Evolutionary conservation across 2,329 filamentous ascomycete species (phyloP).

Genomic region (Claviceps maximensis): DNA sequence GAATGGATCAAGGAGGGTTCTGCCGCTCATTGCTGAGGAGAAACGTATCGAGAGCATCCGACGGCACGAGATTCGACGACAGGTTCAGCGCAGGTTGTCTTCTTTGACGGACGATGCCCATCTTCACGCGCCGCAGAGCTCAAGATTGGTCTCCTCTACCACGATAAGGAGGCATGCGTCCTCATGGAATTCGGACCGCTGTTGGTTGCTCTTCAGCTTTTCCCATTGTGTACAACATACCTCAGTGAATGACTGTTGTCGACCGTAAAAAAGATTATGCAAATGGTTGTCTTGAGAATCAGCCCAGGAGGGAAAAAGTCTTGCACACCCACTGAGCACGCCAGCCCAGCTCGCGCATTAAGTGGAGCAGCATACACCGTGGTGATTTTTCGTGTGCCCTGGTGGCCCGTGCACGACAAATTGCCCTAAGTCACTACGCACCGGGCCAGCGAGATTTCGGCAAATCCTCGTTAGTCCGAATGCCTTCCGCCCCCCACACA

Average conservation of each 20-base stretch:
- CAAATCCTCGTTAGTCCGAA: slow-evolving; percentile 21
- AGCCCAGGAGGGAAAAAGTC: slow-evolving; percentile 1
- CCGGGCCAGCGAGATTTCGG: slow-evolving; percentile 21
- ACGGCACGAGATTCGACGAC: not conserved
- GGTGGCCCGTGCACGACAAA: slow-evolving; percentile 29
- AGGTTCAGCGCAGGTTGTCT: not conserved
- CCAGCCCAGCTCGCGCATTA: slow-evolving; percentile 1
- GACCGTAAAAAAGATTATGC: not conserved
- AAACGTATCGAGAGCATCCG: slow-evolving; percentile 40
- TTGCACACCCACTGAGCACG: not conserved
- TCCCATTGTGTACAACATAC: slow-evolving; percentile 26
- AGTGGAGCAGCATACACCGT: slow-evolving; percentile 1
- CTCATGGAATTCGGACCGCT: slow-evolving; percentile 22
- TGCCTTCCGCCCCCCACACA: slow-evolving; percentile 13
- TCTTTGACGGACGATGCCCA: not conserved
- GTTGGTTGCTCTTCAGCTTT: slow-evolving; percentile 8
- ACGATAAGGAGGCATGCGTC: slow-evolving; percentile 33
- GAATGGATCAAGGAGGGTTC: slow-evolving; percentile 47
- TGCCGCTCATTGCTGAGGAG: slow-evolving; percentile 54
- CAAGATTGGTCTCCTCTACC: slow-evolving; percentile 51
- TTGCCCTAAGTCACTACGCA: slow-evolving; percentile 28
- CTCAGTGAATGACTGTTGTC: slow-evolving; percentile 17
- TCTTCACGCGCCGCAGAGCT: slow-evolving; percentile 15
- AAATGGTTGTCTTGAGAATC: not conserved
- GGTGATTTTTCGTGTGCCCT: slow-evolving; percentile 23